Base-by-base conservation (phyloP, 164 flowering plant species). In the Protea cynaroides region DNA sequence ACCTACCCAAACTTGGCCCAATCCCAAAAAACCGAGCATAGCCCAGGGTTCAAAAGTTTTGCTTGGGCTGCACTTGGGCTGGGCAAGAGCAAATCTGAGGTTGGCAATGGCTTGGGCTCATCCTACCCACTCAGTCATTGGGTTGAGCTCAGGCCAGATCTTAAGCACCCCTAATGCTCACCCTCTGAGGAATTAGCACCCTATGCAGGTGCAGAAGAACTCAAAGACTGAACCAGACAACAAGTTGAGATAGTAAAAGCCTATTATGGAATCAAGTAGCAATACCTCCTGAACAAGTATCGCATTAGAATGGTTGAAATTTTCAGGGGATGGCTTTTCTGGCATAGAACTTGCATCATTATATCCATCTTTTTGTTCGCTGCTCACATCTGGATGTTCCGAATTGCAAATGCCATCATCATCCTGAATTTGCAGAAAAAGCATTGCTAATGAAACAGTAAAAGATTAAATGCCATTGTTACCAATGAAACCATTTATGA, bases 361-460 rank as follows among this genome's bases (percentile, higher is more conserved):
- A 63, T 50, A 46, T 37, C 58, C 71, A 13, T 81, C 77, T 21
- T 67, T 76, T 64, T 69, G 74, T 62, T 76, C 78, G 62, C 54
- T 69, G 40, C 65, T 69, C 18, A 59, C 54, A 62, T 81, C 83
- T 61, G 68, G 58, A 43, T 84, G 85, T 74, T 83, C 90, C 44
- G 61, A 58, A 75, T 59, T 77, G 65, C 86, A 37, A 53, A 67
- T 62, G 29, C 46, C 79, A 69, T 81, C 87, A 78, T 72, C 61
- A 73, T 94, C 99, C 66, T 79, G 89, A 75, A 91, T 86, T 97
- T 94, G 81, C 76, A 75, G 49, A 56, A 25, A 73, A 66, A 53
- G 55, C 34, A 43, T 38, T 44, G 53, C 21, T 22, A 38, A 25
- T 64, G 62, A 61, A 74, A 25, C 58, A 24, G 59, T 37, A 65